Percentiles rank a stretch among this genome's conserved stretches.
Conservation (phyloP, 2,329 filamentous ascomycete genomes). For the Beauveria brongniartii region DNA sequence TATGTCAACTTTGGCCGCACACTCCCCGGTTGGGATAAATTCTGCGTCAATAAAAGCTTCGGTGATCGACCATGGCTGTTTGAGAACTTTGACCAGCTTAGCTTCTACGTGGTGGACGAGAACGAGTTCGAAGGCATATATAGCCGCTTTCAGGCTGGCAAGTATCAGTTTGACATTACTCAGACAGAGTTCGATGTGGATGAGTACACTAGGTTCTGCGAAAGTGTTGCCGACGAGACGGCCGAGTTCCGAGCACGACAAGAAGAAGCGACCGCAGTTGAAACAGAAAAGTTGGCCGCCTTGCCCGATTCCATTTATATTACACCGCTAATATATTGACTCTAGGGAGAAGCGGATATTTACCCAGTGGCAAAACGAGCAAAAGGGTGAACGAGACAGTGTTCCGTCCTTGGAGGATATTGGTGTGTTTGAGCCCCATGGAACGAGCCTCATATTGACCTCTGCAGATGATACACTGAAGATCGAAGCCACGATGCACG, state of each 20-base stretch:
- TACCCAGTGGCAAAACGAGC: conserved; percentile 22
- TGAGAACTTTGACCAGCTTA: conserved; percentile 26
- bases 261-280: conserved; percentile 13
- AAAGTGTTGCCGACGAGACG: conserved; percentile 14
- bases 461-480: conserved; percentile 20
- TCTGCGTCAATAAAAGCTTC: conserved; percentile 22
- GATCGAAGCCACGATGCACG: conserved; percentile 36
- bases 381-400: conserved; percentile 15
- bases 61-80: conserved; percentile 26
- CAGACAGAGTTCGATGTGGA: conserved; percentile 23
- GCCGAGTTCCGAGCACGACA: conserved; percentile 16
- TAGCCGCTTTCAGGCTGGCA: conserved; percentile 20
- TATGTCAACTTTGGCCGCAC: conserved; percentile 26
- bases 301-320: rapidly evolving
- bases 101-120: conserved; percentile 22
- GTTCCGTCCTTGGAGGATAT: conserved; percentile 13
- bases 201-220: conserved; percentile 19
- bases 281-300: conserved; percentile 16
- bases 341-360: conserved; percentile 16
- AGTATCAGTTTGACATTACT: conserved; percentile 21
- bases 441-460: neutral
- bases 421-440: neutral
- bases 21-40: conserved; percentile 25
- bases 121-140: conserved; percentile 22
- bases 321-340: neutral